A percentile compares a stretch with the other conserved stretches of the same genome.
Evolutionary conservation across 2,329 filamentous ascomycete genomes (phyloP).

Genomic region (Botrytis byssoidea): DNA sequence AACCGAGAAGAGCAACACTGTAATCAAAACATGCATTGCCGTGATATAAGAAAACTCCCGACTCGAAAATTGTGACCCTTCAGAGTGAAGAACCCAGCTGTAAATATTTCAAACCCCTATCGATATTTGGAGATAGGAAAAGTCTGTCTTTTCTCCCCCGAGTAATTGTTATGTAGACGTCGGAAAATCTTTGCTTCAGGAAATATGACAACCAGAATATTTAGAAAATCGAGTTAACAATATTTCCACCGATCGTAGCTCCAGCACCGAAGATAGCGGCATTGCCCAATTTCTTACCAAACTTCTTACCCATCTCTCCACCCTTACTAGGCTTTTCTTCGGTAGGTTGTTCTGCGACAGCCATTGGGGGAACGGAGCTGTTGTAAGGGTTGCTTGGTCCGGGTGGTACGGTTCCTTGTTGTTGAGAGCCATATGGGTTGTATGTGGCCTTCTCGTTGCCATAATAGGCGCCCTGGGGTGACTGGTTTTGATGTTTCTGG

Average conservation of each 20-base stretch:
- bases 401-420: slow-evolving; percentile 41
- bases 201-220: neutral
- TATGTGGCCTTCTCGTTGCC: slow-evolving; percentile 31
- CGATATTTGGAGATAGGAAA: neutral
- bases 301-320: slow-evolving; percentile 80
- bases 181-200: neutral
- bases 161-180: neutral
- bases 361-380: slow-evolving; percentile 69
- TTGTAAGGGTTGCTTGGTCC: slow-evolving; percentile 62
- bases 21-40: neutral
- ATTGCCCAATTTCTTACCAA: slow-evolving; percentile 89
- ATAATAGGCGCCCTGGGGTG: slow-evolving; percentile 19
- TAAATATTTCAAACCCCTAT: neutral
- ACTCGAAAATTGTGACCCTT: neutral
- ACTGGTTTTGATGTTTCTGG: slow-evolving; percentile 55
- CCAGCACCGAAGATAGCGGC: slow-evolving; percentile 88
- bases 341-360: slow-evolving; percentile 57
- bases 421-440: slow-evolving; percentile 18
- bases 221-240: slow-evolving; percentile 89
- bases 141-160: neutral
- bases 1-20: slow-evolving; percentile 1
- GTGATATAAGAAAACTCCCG: neutral
- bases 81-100: neutral
- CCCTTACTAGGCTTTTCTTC: slow-evolving; percentile 47
- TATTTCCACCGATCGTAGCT: slow-evolving; percentile 83